These are phyloP conservation scores for Trichoderma breve DNA, from an alignment of 2,329 filamentous ascomycete genomes.

Conservation along the genomic window DNA sequence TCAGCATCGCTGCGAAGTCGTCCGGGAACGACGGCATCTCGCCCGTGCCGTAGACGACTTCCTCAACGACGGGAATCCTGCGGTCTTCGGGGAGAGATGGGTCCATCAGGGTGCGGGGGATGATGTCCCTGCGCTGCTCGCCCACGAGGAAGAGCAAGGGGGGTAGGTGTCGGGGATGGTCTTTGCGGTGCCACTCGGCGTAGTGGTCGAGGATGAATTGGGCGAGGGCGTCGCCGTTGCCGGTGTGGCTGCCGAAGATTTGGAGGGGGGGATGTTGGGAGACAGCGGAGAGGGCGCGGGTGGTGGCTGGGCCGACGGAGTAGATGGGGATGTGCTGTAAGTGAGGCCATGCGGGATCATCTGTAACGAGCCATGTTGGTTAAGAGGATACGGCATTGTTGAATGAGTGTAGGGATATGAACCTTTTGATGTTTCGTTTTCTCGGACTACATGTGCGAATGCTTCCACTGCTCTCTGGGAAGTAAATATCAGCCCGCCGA, in stretches of 20 bases:
- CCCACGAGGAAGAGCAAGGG: constrained; percentile 84
- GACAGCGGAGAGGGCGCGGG: constrained; percentile 65
- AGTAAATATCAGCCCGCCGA: constrained; percentile 80
- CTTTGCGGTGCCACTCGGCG: constrained; percentile 47
- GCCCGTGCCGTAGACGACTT: constrained; percentile 82
- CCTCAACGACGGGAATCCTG: constrained; percentile 69
- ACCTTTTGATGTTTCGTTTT: constrained; percentile 27
- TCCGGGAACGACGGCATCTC: constrained; percentile 75
- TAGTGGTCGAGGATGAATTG: constrained; percentile 79
- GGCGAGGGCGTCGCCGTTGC: constrained; percentile 79
- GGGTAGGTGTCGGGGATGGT: constrained; percentile 44
- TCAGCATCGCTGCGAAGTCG: constrained; percentile 58
- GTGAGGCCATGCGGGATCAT: constrained; percentile 45
- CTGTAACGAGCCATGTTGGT: neutral
- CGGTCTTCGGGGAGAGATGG: constrained; percentile 44
- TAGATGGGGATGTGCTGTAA: constrained; percentile 63
- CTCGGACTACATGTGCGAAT: constrained; percentile 62
- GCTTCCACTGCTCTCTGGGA: constrained; percentile 82
- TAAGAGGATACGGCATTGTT: neutral
- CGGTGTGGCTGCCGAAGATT: constrained; percentile 77
- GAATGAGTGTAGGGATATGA: neutral
- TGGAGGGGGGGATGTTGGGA: constrained; percentile 50
- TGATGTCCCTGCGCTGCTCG: constrained; percentile 84
- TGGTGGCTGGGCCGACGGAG: constrained; percentile 78
- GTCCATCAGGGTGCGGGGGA: constrained; percentile 75